Conservation (phyloP, 306 rosid genomes). For the Fragaria nilgerrensis region DNA sequence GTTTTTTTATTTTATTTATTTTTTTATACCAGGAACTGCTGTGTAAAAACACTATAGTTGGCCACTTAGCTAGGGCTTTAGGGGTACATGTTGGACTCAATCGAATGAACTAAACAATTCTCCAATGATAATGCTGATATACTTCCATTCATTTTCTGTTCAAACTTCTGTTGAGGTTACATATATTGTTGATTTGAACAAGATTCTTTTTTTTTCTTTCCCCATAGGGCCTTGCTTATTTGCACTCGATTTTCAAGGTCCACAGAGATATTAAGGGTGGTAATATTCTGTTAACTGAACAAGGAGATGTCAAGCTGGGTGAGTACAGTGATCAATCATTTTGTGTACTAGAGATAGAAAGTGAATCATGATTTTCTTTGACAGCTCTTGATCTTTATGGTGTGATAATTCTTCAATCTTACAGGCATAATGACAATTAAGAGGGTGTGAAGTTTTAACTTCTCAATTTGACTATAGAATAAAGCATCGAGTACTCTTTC, state of each 20-base stretch:
- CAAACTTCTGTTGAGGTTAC: constrained; percentile 3
- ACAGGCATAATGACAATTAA: not conserved
- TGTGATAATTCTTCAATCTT: not conserved
- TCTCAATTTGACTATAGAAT: not conserved
- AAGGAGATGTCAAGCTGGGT: constrained; percentile 99
- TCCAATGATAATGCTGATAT: not conserved
- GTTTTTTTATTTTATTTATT: not conserved
- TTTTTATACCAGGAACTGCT: constrained; percentile 1
- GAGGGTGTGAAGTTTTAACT: not conserved
- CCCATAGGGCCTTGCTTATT: constrained; percentile 83
- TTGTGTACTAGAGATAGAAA: not conserved
- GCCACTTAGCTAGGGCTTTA: not conserved
- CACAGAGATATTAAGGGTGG: constrained; percentile 99
- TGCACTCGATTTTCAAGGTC: constrained; percentile 97
- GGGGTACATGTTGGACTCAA: not conserved
- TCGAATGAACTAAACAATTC: not conserved
- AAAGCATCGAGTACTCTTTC: not conserved
- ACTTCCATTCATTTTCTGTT: not conserved
- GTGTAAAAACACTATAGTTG: not conserved
- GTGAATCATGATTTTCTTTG: not conserved
- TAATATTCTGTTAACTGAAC: constrained; percentile 92
- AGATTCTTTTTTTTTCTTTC: constrained; percentile 16
- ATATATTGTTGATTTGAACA: constrained; percentile 13
- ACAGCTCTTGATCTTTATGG: not conserved
- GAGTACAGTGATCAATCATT: constrained; percentile 34